Conservation (phyloP, 306 rosid genomes). For the Gynostemma pentaphyllum region DNA sequence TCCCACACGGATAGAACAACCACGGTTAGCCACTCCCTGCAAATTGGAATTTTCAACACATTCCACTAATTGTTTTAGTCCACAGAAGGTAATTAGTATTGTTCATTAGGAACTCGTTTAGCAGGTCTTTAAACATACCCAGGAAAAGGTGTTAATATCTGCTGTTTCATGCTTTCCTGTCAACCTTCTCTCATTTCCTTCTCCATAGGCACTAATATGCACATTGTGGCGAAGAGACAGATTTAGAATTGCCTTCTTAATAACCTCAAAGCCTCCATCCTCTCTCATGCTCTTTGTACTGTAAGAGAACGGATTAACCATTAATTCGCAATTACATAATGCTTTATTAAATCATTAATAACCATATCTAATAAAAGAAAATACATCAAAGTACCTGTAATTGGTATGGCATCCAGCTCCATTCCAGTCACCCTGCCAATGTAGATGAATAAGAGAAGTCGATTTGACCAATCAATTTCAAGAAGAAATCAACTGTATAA, state of each 20-base stretch:
- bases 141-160: constrained; percentile 67
- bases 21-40: constrained; percentile 99
- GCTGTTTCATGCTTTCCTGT: constrained; percentile 99
- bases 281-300: constrained; percentile 99
- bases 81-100: neutral
- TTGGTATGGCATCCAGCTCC: constrained; percentile 99
- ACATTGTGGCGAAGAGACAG: constrained; percentile 85
- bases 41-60: constrained; percentile 16
- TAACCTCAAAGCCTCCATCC: constrained; percentile 81
- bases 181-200: constrained; percentile 96
- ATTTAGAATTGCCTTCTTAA: constrained; percentile 91
- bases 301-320: constrained; percentile 15
- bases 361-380: constrained; percentile 6
- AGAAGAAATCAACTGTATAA: constrained; percentile 2
- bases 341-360: neutral
- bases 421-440: constrained; percentile 91
- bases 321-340: constrained; percentile 4
- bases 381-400: constrained; percentile 47
- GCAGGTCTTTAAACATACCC: constrained; percentile 45
- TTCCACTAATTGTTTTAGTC: neutral
- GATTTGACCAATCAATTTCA: constrained; percentile 1
- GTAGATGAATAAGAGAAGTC: constrained; percentile 12
- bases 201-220: constrained; percentile 91
- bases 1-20: constrained; percentile 98
- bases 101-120: constrained; percentile 8